Conservation (phyloP, 495 filamentous ascomycete species). For the Penicillium pulvis region DNA sequence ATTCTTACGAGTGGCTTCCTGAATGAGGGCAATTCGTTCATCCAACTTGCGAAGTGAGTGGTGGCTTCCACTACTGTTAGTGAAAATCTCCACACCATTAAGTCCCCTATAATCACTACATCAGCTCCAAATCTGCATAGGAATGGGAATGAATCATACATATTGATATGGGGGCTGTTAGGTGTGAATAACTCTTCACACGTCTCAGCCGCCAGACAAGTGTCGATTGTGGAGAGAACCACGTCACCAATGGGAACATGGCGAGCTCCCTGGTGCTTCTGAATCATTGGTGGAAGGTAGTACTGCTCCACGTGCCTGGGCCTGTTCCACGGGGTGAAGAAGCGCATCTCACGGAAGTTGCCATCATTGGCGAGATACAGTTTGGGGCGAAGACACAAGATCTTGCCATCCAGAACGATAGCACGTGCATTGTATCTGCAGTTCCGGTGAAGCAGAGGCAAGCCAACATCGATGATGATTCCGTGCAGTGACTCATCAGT, state of each 20-base stretch:
- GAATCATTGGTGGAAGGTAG: conserved; percentile 63
- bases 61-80: conserved; percentile 72
- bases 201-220: conserved; percentile 67
- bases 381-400: conserved; percentile 77
- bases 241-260: conserved; percentile 74
- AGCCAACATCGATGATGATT: conserved; percentile 16
- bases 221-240: conserved; percentile 71
- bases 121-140: neutral
- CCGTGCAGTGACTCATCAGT: conserved; percentile 11
- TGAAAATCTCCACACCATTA: conserved; percentile 66
- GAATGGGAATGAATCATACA: neutral
- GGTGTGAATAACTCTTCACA: conserved; percentile 79
- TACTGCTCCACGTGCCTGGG: conserved; percentile 64
- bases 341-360: conserved; percentile 40
- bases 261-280: conserved; percentile 56
- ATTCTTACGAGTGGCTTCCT: conserved; percentile 65
- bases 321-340: conserved; percentile 68
- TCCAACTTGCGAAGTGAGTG: conserved; percentile 75
- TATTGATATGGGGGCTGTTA: conserved; percentile 30
- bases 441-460: conserved; percentile 16
- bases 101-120: conserved; percentile 12
- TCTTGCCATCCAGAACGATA: conserved; percentile 65
- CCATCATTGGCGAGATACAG: conserved; percentile 68
- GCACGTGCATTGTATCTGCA: conserved; percentile 35
- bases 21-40: conserved; percentile 69